Conservation (phyloP, 805 yeast genomes). For the Kluyveromyces lactis region DNA sequence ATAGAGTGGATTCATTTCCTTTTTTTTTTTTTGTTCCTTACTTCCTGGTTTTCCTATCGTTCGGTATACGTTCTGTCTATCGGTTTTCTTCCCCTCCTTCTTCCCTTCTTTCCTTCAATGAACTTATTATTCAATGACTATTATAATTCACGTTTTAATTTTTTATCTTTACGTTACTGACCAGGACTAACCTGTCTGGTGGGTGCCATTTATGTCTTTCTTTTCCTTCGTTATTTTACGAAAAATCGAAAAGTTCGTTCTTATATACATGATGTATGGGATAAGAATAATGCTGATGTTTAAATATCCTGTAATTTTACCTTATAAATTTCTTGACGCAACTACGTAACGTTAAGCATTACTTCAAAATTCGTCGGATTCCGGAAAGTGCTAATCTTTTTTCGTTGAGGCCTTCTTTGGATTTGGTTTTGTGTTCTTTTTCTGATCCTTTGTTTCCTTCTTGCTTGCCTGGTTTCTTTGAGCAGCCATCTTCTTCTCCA, state of each 20-base stretch:
- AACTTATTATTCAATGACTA: not conserved
- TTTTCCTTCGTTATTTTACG: no score
- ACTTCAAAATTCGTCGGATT: no score
- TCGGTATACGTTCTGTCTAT: not conserved
- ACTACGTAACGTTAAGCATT: no score
- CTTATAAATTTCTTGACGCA: no score
- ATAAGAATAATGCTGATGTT: no score
- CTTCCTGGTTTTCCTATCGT: not conserved
- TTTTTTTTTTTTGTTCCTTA: not conserved
- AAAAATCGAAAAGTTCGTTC: not conserved
- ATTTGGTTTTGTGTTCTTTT: not conserved
- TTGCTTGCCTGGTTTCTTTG: slow-evolving; percentile 38
- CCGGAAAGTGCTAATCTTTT: no score
- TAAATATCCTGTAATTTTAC: no score
- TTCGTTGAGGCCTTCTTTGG: not conserved
- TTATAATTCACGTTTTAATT: not conserved
- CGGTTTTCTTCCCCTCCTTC: not conserved
- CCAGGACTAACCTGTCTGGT: no score
- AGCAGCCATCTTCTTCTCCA: slow-evolving; percentile 68
- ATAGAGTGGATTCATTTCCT: slow-evolving; percentile 5
- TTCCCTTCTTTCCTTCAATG: no score
- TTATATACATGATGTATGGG: no score
- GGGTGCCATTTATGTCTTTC: no score
- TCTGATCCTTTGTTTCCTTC: slow-evolving; percentile 4
- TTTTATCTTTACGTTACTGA: no score